Percentiles rank a stretch among this genome's conserved stretches.
These are phyloP conservation scores for Dictyostelium brefeldianum DNA, from an alignment of 78 protist species.

Conservation along the genomic window DNA sequence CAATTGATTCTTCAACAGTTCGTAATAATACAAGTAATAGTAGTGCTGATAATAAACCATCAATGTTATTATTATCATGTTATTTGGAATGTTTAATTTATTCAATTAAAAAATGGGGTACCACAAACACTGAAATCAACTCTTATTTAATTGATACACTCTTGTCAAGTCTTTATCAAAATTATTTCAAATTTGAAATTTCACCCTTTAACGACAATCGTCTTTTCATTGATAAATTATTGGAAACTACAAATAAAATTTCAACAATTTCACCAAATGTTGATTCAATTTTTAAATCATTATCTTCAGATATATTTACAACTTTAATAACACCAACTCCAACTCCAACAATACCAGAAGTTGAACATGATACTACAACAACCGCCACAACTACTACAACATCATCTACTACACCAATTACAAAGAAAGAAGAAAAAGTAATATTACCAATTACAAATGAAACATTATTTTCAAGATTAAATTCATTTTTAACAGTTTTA, in stretches of 20 bases:
- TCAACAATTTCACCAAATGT: background rate
- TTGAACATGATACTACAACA: too few relatives aligned
- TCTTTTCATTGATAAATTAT: background rate
- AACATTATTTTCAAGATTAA: conserved; percentile 24
- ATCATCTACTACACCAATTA: background rate
- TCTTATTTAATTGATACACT: background rate
- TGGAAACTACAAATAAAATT: background rate
- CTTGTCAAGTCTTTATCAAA: background rate
- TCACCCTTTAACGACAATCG: background rate
- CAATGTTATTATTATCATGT: conserved; percentile 5
- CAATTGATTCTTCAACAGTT: background rate
- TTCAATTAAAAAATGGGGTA: conserved; percentile 39
- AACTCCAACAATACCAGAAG: background rate
- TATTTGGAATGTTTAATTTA: conserved; percentile 52
- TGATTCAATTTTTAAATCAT: too few relatives aligned
- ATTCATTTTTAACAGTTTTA: background rate
- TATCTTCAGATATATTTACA: background rate
- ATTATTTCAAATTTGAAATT: conserved; percentile 1
- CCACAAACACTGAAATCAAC: background rate
- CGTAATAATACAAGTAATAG: background rate
- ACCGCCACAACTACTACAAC: too few relatives aligned
- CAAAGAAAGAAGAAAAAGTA: background rate
- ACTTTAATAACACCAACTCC: background rate
- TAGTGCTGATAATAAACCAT: conserved; percentile 10
- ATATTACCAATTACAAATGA: conserved; percentile 4